phyloP scores from a whole-genome alignment of 495 filamentous ascomycete species.

The Penicillium diatomitis region DNA sequence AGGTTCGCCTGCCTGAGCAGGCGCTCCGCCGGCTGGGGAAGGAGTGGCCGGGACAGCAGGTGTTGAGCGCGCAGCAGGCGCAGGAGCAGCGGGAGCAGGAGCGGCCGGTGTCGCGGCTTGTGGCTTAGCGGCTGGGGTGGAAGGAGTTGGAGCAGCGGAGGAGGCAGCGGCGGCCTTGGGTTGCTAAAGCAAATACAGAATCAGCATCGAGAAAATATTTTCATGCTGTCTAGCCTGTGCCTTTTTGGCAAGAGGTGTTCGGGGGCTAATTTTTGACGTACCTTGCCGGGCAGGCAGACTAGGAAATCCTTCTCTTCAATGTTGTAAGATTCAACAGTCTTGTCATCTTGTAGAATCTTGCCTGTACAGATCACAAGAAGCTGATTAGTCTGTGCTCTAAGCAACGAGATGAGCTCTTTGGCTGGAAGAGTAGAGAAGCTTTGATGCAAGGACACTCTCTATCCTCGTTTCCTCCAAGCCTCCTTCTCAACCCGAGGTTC shows the following conservation, averaged over 20 bases:
- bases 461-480: background rate
- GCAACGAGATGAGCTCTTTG: background rate
- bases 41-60: constrained; percentile 53
- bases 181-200: constrained; percentile 19
- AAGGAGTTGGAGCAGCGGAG: constrained; percentile 46
- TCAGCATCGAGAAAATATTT: background rate
- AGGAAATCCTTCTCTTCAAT: constrained; percentile 99
- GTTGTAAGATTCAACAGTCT: constrained; percentile 89
- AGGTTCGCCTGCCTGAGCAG: constrained; percentile 30
- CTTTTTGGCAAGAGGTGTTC: background rate
- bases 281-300: constrained; percentile 95
- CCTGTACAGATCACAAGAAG: constrained; percentile 41
- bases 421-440: no score
- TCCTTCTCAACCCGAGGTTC: background rate
- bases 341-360: constrained; percentile 95
- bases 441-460: background rate
- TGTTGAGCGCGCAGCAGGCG: constrained; percentile 47
- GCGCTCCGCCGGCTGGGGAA: constrained; percentile 54
- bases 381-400: background rate
- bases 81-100: constrained; percentile 56
- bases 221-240: no score
- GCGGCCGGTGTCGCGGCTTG: constrained; percentile 41
- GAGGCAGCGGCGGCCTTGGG: constrained; percentile 61
- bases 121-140: constrained; percentile 43
- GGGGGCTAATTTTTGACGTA: constrained; percentile 24